Conservation (phyloP, 1,139 yeast genomes). For the Yamadazyma mexicana region DNA sequence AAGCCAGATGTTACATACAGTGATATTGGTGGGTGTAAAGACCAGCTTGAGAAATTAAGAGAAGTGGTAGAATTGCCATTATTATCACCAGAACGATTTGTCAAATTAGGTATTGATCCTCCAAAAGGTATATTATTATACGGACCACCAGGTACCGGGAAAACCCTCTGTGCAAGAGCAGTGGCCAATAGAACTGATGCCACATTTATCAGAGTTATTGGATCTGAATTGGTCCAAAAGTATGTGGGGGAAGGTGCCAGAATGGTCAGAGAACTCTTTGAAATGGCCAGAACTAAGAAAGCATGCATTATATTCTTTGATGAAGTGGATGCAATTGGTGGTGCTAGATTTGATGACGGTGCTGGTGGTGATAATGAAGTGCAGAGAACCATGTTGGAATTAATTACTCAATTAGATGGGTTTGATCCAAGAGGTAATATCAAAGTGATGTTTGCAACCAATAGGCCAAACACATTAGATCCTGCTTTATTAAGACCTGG, state of each 20-base stretch:
- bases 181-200: constrained; percentile 99
- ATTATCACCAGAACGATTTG: constrained; percentile 93
- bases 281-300: constrained; percentile 97
- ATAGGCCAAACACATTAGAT: constrained; percentile 95
- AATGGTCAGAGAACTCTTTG: constrained; percentile 97
- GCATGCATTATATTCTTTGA: constrained; percentile 96
- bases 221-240: constrained; percentile 95
- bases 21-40: constrained; percentile 98
- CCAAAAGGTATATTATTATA: constrained; percentile 95
- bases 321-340: constrained; percentile 98
- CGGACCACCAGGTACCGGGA: constrained; percentile 99
- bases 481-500: constrained; percentile 98
- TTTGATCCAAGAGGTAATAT: constrained; percentile 98
- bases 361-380: constrained; percentile 99
- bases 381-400: constrained; percentile 97
- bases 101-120: constrained; percentile 94
- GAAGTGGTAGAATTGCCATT: constrained; percentile 97
- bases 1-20: constrained; percentile 90
- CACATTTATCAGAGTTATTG: constrained; percentile 95
- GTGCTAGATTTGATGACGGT: constrained; percentile 98
- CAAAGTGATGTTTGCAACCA: constrained; percentile 98
- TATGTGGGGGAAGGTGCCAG: constrained; percentile 99
- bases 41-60: constrained; percentile 93
- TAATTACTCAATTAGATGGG: constrained; percentile 95
- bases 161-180: constrained; percentile 96